Evolutionary conservation across 331 rosid species (phyloP).

Genomic region (Telfairia occidentalis): DNA sequence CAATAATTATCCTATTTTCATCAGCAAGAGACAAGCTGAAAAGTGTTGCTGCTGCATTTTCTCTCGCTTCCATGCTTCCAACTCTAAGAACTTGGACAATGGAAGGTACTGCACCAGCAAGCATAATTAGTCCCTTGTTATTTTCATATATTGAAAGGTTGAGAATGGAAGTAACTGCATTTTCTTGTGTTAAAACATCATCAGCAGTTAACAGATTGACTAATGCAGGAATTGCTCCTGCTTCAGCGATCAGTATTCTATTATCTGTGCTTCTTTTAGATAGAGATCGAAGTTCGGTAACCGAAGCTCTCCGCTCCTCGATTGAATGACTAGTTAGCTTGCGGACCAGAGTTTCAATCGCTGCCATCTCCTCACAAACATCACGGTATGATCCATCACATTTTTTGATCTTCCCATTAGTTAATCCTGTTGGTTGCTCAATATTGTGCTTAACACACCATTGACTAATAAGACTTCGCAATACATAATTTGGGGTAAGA

Average conservation of each 20-base stretch:
- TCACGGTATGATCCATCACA: conserved; percentile 83
- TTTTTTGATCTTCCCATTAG: conserved; percentile 73
- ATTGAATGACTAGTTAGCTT: conserved; percentile 59
- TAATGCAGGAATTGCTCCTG: conserved; percentile 76
- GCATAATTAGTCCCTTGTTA: conserved; percentile 94
- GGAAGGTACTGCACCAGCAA: conserved; percentile 85
- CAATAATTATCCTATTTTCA: conserved; percentile 88
- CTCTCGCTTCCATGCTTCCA: conserved; percentile 91
- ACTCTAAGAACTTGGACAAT: conserved; percentile 83
- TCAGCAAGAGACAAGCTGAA: conserved; percentile 91
- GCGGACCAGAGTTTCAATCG: conserved; percentile 54
- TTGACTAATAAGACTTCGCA: conserved; percentile 80
- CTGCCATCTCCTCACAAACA: conserved; percentile 72
- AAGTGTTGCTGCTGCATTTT: conserved; percentile 90
- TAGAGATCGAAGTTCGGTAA: conserved; percentile 66
- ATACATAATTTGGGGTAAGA: conserved; percentile 81
- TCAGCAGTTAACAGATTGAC: conserved; percentile 71
- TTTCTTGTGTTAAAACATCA: conserved; percentile 66
- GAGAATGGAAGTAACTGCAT: conserved; percentile 86
- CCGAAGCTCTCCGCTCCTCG: conserved; percentile 67
- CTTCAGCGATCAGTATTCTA: conserved; percentile 84
- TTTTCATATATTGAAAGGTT: conserved; percentile 85
- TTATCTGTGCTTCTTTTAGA: conserved; percentile 94
- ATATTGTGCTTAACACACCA: conserved; percentile 71
- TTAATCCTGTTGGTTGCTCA: conserved; percentile 75